These are phyloP conservation scores for Xylaria arbuscula DNA, from an alignment of 2,329 filamentous ascomycete species.

Conservation along the genomic window DNA sequence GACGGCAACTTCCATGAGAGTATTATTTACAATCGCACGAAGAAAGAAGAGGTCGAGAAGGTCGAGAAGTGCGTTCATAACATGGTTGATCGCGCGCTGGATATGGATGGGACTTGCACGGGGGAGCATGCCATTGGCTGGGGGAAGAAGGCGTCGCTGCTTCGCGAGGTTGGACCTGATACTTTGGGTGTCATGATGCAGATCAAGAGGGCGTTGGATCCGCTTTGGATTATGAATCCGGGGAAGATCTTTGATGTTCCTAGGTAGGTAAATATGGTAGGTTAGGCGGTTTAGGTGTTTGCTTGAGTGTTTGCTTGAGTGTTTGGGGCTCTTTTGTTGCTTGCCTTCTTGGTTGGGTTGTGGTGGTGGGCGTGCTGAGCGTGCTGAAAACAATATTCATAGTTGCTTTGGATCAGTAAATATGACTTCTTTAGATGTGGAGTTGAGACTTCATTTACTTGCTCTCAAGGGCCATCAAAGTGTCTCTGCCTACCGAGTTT, in stretches of 20 bases:
- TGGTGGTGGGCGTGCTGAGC: too few species aligned
- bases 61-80: slow-evolving; percentile 86
- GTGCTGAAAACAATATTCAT: too few species aligned
- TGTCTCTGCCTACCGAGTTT: too few species aligned
- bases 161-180: slow-evolving; percentile 82
- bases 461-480: too few species aligned
- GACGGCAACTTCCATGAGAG: slow-evolving; percentile 96
- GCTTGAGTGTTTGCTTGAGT: neutral
- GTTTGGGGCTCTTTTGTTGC: too few species aligned
- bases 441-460: too few species aligned
- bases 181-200: slow-evolving; percentile 86
- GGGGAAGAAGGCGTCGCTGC: slow-evolving; percentile 83
- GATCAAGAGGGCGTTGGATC: slow-evolving; percentile 86
- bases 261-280: slow-evolving; percentile 15
- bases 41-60: slow-evolving; percentile 76
- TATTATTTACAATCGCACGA: slow-evolving; percentile 83
- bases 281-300: neutral
- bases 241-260: slow-evolving; percentile 87
- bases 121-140: slow-evolving; percentile 89
- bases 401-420: too few species aligned
- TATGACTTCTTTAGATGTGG: too few species aligned
- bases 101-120: slow-evolving; percentile 94
- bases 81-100: slow-evolving; percentile 89
- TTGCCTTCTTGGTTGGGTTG: neutral
- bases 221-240: slow-evolving; percentile 89